A percentile compares a stretch with the other conserved stretches of the same genome.
Conservation (phyloP, 345 rosid species). For the Brassica juncea region DNA sequence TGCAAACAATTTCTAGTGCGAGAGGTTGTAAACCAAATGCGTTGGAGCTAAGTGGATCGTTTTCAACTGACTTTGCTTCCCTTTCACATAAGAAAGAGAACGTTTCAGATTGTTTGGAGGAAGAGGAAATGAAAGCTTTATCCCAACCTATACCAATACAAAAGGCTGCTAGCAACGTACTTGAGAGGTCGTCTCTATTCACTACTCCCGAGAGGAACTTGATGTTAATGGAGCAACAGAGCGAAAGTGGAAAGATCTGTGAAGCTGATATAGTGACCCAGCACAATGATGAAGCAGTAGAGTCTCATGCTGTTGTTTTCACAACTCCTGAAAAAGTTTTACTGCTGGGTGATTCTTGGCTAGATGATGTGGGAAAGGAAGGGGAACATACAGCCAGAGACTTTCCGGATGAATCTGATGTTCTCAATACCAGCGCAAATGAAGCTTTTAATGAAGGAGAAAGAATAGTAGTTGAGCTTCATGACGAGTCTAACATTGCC, state of each 20-base stretch:
- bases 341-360: not conserved
- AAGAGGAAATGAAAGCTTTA: constrained; percentile 2
- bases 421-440: not conserved
- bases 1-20: constrained; percentile 7
- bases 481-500: constrained; percentile 8
- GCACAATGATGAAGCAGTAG: constrained; percentile 8
- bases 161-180: not conserved
- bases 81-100: not conserved
- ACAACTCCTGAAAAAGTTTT: constrained; percentile 6
- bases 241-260: not conserved
- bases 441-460: constrained; percentile 1
- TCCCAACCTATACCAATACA: not conserved
- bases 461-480: not conserved
- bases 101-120: constrained; percentile 10
- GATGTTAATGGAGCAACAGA: constrained; percentile 13
- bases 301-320: constrained; percentile 4
- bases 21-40: not conserved
- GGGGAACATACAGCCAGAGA: not conserved
- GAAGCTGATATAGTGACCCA: not conserved
- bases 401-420: not conserved
- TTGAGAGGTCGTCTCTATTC: constrained; percentile 9
- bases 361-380: constrained; percentile 10
- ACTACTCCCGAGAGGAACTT: constrained; percentile 21
- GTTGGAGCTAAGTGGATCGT: constrained; percentile 8
- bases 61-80: constrained; percentile 5